These are phyloP conservation scores for Podospora pseudoanserina DNA, from an alignment of 495 filamentous ascomycete species.

Conservation along the genomic window DNA sequence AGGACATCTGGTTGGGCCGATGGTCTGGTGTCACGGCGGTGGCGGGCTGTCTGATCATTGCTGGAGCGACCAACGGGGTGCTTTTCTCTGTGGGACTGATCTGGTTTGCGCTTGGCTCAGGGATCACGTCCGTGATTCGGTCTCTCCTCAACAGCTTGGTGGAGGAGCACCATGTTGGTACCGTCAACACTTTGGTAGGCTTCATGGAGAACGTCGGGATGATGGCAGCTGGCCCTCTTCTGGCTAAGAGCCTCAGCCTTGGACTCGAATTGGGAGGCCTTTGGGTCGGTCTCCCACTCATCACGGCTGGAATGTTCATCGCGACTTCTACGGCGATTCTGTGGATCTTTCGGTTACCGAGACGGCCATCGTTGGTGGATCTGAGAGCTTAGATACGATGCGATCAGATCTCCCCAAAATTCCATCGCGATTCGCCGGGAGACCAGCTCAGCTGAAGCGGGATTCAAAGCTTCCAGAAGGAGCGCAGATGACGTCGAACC, in stretches of 20 bases:
- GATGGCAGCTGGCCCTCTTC: slow-evolving; percentile 27
- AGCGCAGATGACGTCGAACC: background rate
- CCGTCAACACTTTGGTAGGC: slow-evolving; percentile 30
- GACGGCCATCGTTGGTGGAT: slow-evolving; percentile 3
- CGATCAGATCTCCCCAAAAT: background rate
- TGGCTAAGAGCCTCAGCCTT: slow-evolving; percentile 28
- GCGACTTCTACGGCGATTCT: slow-evolving; percentile 20
- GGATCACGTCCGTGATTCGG: slow-evolving; percentile 19
- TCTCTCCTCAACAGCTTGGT: slow-evolving; percentile 31
- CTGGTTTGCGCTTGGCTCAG: slow-evolving; percentile 26
- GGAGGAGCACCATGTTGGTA: slow-evolving; percentile 36
- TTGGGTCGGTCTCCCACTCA: slow-evolving; percentile 32
- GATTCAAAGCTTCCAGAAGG: background rate
- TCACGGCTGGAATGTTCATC: slow-evolving; percentile 23
- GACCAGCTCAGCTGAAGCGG: background rate
- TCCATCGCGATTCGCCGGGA: background rate
- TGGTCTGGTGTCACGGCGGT: slow-evolving; percentile 19
- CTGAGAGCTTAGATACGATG: background rate
- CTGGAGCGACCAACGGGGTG: slow-evolving; percentile 20
- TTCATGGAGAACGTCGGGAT: slow-evolving; percentile 30
- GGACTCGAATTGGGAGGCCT: slow-evolving; percentile 26
- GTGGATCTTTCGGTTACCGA: slow-evolving; percentile 23
- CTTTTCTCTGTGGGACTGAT: slow-evolving; percentile 23
- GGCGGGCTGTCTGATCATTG: slow-evolving; percentile 24
- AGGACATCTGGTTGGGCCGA: slow-evolving; percentile 29